A percentile compares a stretch with the other conserved stretches of the same genome.
phyloP scores from a whole-genome alignment of 179 eudicot genomes.

The Dionaea muscipula region DNA sequence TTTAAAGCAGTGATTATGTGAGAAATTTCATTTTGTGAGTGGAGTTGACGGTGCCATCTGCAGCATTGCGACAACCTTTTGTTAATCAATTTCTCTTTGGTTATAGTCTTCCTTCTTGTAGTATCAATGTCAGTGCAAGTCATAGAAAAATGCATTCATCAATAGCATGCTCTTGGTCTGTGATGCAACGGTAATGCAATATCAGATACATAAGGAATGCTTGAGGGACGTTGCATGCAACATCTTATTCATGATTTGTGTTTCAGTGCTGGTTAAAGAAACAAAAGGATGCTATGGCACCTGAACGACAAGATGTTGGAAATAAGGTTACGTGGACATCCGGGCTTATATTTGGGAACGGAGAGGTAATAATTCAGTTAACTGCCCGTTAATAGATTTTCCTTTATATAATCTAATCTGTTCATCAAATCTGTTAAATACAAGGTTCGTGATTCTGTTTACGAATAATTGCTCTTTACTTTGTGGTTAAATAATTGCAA shows the following conservation, averaged over 20 bases:
- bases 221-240: background rate
- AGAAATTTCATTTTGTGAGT: background rate
- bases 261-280: conserved; percentile 97
- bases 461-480: too few relatives aligned
- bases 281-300: conserved; percentile 64
- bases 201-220: background rate
- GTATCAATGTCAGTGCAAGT: too few relatives aligned
- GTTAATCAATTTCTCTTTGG: too few relatives aligned
- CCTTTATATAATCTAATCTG: too few relatives aligned
- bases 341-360: conserved; percentile 76
- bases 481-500: too few relatives aligned
- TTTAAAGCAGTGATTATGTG: background rate
- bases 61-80: too few relatives aligned
- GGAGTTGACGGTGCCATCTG: background rate
- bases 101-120: too few relatives aligned
- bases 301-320: conserved; percentile 55
- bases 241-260: conserved; percentile 9
- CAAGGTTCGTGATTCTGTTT: too few relatives aligned
- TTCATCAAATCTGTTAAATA: too few relatives aligned
- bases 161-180: too few relatives aligned
- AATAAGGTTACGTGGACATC: conserved; percentile 73
- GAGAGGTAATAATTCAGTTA: conserved; percentile 50
- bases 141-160: too few relatives aligned
- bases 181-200: background rate
- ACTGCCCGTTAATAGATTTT: too few relatives aligned